Base-by-base conservation (phyloP, 2,329 filamentous ascomycete genomes). In the Colletotrichum zoysiae region DNA sequence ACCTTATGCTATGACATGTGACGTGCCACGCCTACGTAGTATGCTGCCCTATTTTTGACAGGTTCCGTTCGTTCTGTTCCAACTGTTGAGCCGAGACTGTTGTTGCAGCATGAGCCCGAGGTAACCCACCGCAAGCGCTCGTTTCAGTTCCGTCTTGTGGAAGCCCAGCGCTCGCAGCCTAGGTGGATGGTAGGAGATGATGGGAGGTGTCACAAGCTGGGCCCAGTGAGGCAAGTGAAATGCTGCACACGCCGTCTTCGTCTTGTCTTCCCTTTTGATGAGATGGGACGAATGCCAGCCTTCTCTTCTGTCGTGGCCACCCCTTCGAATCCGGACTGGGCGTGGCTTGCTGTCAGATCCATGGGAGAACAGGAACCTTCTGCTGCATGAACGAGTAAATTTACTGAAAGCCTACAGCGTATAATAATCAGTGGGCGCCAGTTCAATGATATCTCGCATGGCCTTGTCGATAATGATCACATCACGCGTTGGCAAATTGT, bases 101-200 rank as follows among this genome's bases (percentile, higher is more conserved):
- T 57, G 42, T 67, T 50, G 57, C 67, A 67, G 57, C 57, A 67
- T 70, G 63, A 64, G 68, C 61, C 57, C 42, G 65, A 71, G 68
- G 65, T 33, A 70, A 67, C 44, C 63, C 35, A 56, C 61, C 42
- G 63, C 42, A 48, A 61, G 30, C 53, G 55, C 59, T 42, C 42
- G 69, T 71, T 71, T 71, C 65, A 71, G 65, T 65, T 66, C 35
- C 48, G 26, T 59, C 42, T 44, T 26, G 40, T 40, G 30, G 42
- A 46, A 50, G 48, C 55, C 26, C 57, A n/a, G 42, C 40, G 44
- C 44, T 56, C 26, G 33, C 35, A 53, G 46, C 57, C 62, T 55
- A 23, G 33, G 18, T 50, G 59, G 69, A 44, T 48, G 56, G 50
- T 38, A 11, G 35, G 35, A 40, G 46, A 63, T 48, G 53, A 63